Conservation (phyloP, 1,139 yeast genomes). For the Yamadazyma atmosphaerica region DNA sequence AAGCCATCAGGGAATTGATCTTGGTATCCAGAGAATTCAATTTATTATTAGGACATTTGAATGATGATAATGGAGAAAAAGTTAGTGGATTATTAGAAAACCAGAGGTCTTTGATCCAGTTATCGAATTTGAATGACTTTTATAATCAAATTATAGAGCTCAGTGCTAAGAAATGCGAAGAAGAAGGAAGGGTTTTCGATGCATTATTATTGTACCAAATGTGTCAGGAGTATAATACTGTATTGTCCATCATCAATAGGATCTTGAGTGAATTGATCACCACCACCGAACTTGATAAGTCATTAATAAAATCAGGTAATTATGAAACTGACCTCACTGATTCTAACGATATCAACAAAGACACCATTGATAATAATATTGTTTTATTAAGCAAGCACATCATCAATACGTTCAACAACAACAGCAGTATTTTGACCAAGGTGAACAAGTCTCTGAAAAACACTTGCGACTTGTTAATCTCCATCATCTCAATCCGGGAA, state of each 20-base stretch:
- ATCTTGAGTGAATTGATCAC: constrained; percentile 78
- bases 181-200: constrained; percentile 87
- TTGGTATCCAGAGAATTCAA: constrained; percentile 85
- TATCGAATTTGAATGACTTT: constrained; percentile 53
- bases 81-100: constrained; percentile 84
- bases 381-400: constrained; percentile 61
- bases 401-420: constrained; percentile 52
- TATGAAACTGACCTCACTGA: constrained; percentile 29
- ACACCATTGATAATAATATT: constrained; percentile 47
- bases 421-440: constrained; percentile 46
- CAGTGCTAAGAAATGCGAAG: constrained; percentile 86
- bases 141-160: constrained; percentile 68
- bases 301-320: constrained; percentile 45
- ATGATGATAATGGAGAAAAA: constrained; percentile 67
- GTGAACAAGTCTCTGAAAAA: constrained; percentile 52
- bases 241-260: constrained; percentile 72
- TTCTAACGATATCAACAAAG: constrained; percentile 20
- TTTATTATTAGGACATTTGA: constrained; percentile 76
- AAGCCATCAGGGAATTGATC: constrained; percentile 79
- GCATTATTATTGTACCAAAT: constrained; percentile 84
- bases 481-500: constrained; percentile 68
- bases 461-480: constrained; percentile 64
- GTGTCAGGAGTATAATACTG: constrained; percentile 86
- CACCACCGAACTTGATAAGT: constrained; percentile 69
- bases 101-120: constrained; percentile 65